Conservation (phyloP, 331 rosid genomes). For the Dryas integrifolia region DNA sequence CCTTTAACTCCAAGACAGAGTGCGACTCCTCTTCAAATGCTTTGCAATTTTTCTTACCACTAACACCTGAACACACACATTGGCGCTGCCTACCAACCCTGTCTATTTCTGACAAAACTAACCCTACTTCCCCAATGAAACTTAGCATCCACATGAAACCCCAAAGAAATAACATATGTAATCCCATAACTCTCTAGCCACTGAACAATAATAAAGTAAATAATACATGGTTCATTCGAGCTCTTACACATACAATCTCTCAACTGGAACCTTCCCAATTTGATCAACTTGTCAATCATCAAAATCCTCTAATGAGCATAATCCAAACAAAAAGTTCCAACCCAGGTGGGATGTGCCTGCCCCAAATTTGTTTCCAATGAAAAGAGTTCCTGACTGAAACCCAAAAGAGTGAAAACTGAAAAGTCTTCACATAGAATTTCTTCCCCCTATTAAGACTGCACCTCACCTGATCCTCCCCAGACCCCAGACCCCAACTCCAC, state of each 20-base stretch:
- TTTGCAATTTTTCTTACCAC: background rate
- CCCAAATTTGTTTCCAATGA: constrained; percentile 6
- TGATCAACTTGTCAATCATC: background rate
- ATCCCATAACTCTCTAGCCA: background rate
- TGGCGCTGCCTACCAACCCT: background rate
- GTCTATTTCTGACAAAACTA: background rate
- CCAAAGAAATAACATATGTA: constrained; percentile 4
- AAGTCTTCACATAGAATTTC: background rate
- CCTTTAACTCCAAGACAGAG: background rate
- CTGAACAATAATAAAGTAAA: background rate
- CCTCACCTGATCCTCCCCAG: background rate
- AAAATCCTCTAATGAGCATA: background rate
- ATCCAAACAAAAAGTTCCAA: background rate
- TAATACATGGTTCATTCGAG: background rate
- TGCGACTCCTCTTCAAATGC: background rate
- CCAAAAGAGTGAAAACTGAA: background rate
- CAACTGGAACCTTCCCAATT: background rate
- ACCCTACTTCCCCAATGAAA: background rate
- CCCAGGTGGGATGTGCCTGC: background rate
- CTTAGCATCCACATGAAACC: background rate
- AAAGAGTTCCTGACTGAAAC: background rate
- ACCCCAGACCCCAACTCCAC: background rate
- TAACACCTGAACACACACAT: background rate
- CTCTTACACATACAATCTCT: background rate
- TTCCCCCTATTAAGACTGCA: background rate